These are phyloP conservation scores for Fragaria iinumae DNA, from an alignment of 306 rosid species.

Conservation along the genomic window DNA sequence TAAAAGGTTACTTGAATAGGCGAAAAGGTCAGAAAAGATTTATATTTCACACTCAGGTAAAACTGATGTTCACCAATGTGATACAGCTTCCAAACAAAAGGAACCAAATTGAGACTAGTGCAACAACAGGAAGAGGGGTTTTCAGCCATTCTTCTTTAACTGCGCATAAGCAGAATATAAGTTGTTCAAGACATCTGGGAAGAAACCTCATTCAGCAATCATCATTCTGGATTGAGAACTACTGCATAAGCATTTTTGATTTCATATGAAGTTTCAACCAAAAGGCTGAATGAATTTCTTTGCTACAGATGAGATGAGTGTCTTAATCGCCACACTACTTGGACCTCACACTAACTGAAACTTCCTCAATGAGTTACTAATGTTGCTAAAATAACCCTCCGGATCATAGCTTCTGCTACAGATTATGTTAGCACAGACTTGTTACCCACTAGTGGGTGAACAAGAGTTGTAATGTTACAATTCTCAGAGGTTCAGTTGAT, in stretches of 20 bases:
- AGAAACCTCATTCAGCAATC: constrained; percentile 4
- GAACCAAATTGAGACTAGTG: neutral
- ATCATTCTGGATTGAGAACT: constrained; percentile 4
- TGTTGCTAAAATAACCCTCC: constrained; percentile 19
- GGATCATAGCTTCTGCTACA: constrained; percentile 35
- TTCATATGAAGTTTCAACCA: constrained; percentile 1
- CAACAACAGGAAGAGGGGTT: neutral
- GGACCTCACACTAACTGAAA: constrained; percentile 31
- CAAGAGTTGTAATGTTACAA: constrained; percentile 42
- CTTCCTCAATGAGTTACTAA: constrained; percentile 30
- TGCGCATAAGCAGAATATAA: neutral
- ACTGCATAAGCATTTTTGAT: constrained; percentile 10
- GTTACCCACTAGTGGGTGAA: constrained; percentile 32
- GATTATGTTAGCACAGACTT: constrained; percentile 44
- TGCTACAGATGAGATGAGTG: constrained; percentile 36
- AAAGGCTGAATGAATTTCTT: constrained; percentile 21
- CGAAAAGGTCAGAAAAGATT: neutral
- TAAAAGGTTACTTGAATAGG: neutral
- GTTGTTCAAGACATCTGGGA: constrained; percentile 2
- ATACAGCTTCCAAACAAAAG: neutral
- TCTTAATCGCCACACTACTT: constrained; percentile 9
- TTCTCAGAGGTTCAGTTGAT: constrained; percentile 49
- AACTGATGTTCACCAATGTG: neutral
- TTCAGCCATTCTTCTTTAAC: neutral
- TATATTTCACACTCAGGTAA: too few relatives aligned